Percentiles rank a stretch among this genome's conserved stretches.
Evolutionary conservation across 306 rosid genomes (phyloP).

Genomic region (Citrullus amarus): DNA sequence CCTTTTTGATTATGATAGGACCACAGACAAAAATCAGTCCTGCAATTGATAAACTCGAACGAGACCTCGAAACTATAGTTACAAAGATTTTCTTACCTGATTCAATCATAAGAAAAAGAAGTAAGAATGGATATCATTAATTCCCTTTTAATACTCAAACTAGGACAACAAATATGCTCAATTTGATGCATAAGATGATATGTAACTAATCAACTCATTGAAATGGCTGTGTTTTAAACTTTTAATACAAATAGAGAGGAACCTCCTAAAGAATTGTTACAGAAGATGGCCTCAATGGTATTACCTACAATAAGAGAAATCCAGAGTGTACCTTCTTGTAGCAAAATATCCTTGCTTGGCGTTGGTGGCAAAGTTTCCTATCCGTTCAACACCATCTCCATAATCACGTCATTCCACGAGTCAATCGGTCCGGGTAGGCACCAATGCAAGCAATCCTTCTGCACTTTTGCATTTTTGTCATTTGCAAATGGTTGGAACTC

Average conservation of each 20-base stretch:
- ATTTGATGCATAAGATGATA: neutral
- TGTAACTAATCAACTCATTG: neutral
- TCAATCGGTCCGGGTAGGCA: conserved; percentile 96
- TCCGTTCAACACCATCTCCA: conserved; percentile 61
- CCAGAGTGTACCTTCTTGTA: neutral
- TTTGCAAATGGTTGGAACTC: conserved; percentile 59
- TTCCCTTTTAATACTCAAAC: neutral
- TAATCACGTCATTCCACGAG: conserved; percentile 77
- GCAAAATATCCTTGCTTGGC: neutral
- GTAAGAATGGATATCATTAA: neutral
- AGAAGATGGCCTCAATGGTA: neutral
- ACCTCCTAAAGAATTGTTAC: neutral
- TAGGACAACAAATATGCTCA: neutral
- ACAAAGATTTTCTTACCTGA: neutral
- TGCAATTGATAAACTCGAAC: neutral
- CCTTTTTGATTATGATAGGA: neutral
- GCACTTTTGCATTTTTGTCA: conserved; percentile 38
- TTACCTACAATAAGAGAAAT: neutral
- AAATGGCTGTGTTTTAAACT: neutral
- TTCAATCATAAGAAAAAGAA: neutral
- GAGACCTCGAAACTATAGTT: neutral
- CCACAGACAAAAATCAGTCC: neutral
- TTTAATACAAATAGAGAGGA: neutral
- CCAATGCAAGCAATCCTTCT: conserved; percentile 95
- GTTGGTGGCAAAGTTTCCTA: conserved; percentile 14